Evolutionary conservation across 805 yeast genomes (phyloP), one percentile per base, ranked within the genome.

Genomic region (Ascoidea rubescens): DNA sequence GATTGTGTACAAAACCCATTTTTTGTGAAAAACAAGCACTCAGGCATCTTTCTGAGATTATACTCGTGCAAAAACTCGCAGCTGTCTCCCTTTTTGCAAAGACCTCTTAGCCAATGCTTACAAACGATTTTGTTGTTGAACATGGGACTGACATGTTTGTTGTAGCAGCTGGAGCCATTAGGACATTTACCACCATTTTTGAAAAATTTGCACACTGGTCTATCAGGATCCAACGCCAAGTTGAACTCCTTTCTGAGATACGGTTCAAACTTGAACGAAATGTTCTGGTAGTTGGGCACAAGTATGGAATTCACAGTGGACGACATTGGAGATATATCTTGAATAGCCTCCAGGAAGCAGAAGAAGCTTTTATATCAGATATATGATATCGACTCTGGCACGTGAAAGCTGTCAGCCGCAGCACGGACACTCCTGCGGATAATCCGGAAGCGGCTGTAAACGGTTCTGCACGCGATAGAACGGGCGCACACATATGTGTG

Each of bases 21-120:
- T 64, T 87, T 82, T 47, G 88, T 75, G 66, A 78, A 91, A 66
- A 87, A 87, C 30, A 88, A 77, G 66, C 99, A 93, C 66, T 93
- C 99, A 3, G 98, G 98, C 95, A 93, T 91, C 67, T 87, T 88
- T 55, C 95, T 74, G 59, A 93, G 69, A 62, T 93, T 91, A 63
- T 90, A 90, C 64, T 93, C 99, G 67, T 93, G 99, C 48, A 93
- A 69, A 61, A 87, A 93, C 70, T 93, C 99, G 67, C 99, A 93
- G 58, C 87, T 87, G 59, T 89, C 96, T 50, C 95, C 95, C 71
- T 91, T 91, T 69, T 93, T 93, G 68, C 99, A 93, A 43, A 93
- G 75, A 0, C 99, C 99, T 58, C 97, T 78, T 43, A 93, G 77
- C 99, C 99, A 93, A 71, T 93, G 97, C 73, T 93, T 91, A 66